Percentiles rank a stretch among this genome's conserved stretches.
These are phyloP conservation scores for Peronospora destructor DNA, from an alignment of 352 stramenopile genomes.

Conservation along the genomic window DNA sequence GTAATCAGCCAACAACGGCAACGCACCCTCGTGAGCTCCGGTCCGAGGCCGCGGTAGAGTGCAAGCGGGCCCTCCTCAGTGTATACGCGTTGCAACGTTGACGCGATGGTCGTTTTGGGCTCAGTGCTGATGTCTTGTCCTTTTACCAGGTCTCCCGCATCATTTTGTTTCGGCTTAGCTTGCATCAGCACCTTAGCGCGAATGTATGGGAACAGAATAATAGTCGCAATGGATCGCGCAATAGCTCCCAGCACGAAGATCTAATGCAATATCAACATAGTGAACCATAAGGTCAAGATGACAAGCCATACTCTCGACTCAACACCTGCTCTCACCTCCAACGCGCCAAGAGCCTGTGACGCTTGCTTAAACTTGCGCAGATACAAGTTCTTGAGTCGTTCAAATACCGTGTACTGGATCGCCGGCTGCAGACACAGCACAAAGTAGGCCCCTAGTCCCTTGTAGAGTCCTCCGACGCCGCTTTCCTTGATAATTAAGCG, in stretches of 20 bases:
- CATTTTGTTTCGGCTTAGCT: conserved; percentile 56
- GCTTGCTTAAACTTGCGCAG: conserved; percentile 54
- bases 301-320: neutral
- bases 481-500: conserved; percentile 61
- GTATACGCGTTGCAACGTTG: conserved; percentile 69
- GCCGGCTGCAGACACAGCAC: conserved; percentile 95
- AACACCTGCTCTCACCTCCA: conserved; percentile 41
- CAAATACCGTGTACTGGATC: conserved; percentile 96
- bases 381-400: conserved; percentile 80
- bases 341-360: conserved; percentile 44
- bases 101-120: conserved; percentile 74
- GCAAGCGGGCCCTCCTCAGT: conserved; percentile 78
- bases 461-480: conserved; percentile 73
- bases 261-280: conserved; percentile 33
- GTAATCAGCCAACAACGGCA: neutral
- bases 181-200: conserved; percentile 94
- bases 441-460: conserved; percentile 87
- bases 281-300: conserved; percentile 2
- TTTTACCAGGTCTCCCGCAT: conserved; percentile 10
- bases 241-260: conserved; percentile 93
- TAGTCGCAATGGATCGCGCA: conserved; percentile 89
- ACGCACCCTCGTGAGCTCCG: conserved; percentile 88
- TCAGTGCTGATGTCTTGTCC: conserved; percentile 8
- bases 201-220: conserved; percentile 95
- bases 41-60: conserved; percentile 91